Evolutionary conservation across 805 yeast species (phyloP), one percentile per base, ranked within the genome.

Genomic region (Kluyveromyces starmeri): DNA sequence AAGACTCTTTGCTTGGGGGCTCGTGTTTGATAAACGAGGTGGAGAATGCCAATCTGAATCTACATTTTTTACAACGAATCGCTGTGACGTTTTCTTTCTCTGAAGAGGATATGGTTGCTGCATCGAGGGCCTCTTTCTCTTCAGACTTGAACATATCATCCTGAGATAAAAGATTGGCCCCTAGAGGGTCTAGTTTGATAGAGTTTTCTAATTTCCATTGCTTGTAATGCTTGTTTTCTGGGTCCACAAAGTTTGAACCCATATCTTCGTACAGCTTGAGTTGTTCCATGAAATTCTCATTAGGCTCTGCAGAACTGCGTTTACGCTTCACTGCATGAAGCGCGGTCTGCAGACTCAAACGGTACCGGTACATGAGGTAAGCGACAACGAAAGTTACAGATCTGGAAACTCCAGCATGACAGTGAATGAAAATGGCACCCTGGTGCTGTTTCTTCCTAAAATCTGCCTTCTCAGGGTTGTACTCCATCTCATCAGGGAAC

Each of bases 351-450:
- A 73, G 59, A 9, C 63, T 59, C 47, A 85, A 65, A 1, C 73
- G 68, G 54, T 80, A 67, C 33, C 86, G 63, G 51, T 76, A 71
- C 96, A 92, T 89, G 27, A 88, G 73, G 55, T 84, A 95, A 0
- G 96, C 94, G 32, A 83, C 75, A 23, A 79, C 77, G 11, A 86
- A 78, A 0, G 96, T 78, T 0, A 83, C 89, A 4, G 95, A 83
- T 43, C 98, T 67, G 1, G 96, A 85, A 19, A 84, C 83, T 1
- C 98, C 98, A 19, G 95, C 96, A 39, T 89, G 83, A 56, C 94
- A 83, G 51, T 81, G 84, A 8, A 81, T 72, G 39, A 75, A 63
- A 1, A 71, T 61, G n/a, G 65, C 62, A 4, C 70, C 68, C 34
- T 55, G 49, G 35, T 72, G 73, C 16, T 53, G 64, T 27, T 47